These are phyloP conservation scores for Cruciata laevipes DNA, from an alignment of 257 asterid species.

Conservation along the genomic window DNA sequence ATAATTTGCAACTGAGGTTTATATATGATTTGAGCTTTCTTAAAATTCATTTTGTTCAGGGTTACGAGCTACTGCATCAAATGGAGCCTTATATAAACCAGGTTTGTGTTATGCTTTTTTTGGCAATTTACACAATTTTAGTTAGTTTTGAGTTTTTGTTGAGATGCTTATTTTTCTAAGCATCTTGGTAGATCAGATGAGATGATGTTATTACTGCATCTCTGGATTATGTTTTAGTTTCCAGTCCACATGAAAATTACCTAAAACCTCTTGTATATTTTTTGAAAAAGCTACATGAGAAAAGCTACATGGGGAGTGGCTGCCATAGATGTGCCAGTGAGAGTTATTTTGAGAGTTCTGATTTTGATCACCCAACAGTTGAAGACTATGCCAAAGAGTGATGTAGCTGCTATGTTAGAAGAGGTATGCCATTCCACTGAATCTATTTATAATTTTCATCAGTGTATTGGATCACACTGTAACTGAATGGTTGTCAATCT, in stretches of 20 bases:
- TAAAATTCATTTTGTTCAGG: conserved; percentile 43
- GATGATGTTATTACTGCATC: background rate
- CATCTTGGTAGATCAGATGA: background rate
- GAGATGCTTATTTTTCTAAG: background rate
- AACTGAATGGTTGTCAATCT: conserved; percentile 8
- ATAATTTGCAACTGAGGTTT: conserved; percentile 11
- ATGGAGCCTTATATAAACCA: conserved; percentile 99
- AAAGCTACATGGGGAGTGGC: too few species aligned
- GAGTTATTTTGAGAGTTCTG: too few species aligned
- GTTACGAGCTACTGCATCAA: conserved; percentile 96
- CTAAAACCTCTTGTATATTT: background rate
- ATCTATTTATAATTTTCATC: conserved; percentile 12
- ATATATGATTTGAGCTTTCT: conserved; percentile 15
- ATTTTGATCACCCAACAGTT: too few species aligned
- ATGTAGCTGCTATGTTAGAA: conserved; percentile 71
- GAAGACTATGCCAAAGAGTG: too few species aligned
- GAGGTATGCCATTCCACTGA: conserved; percentile 50
- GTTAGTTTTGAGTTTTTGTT: background rate
- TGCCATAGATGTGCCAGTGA: too few species aligned
- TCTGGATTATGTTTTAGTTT: background rate
- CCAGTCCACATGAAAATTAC: background rate
- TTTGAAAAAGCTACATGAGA: background rate
- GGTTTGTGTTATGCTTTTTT: conserved; percentile 38
- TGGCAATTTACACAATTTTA: background rate
- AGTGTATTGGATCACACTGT: conserved; percentile 10